Conservation (phyloP, 345 rosid species). For the Odontarrhena argentea region DNA sequence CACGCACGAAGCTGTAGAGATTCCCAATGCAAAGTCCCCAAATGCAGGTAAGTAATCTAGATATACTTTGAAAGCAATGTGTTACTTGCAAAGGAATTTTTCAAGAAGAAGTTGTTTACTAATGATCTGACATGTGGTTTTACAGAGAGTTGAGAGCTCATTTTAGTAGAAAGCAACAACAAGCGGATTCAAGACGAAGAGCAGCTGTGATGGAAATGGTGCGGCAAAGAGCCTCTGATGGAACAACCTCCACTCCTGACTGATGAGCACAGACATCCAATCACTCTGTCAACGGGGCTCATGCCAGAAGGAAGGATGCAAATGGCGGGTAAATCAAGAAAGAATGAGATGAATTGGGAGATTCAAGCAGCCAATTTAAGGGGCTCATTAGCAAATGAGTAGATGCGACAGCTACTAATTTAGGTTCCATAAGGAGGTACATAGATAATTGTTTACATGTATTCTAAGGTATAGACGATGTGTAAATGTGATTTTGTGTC, state of each 20-base stretch:
- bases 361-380: conserved; percentile 26
- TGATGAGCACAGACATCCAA: conserved; percentile 37
- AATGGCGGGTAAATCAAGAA: conserved; percentile 12
- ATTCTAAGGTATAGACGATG: conserved; percentile 18
- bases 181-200: conserved; percentile 93
- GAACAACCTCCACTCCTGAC: conserved; percentile 72
- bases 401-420: conserved; percentile 24
- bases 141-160: conserved; percentile 88
- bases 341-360: conserved; percentile 14
- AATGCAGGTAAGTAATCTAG: conserved; percentile 69
- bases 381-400: conserved; percentile 24
- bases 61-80: conserved; percentile 2
- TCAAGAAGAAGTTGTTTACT: conserved; percentile 9
- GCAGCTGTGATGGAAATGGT: conserved; percentile 99
- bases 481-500: conserved; percentile 29
- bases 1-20: conserved; percentile 98
- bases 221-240: conserved; percentile 96
- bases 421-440: conserved; percentile 31
- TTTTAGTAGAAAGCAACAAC: conserved; percentile 89
- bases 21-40: conserved; percentile 90
- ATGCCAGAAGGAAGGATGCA: neutral
- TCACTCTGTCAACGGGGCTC: conserved; percentile 13
- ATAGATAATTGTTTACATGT: conserved; percentile 29
- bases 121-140: conserved; percentile 27
- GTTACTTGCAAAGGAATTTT: conserved; percentile 5